These are phyloP conservation scores for Podaxis rugospora DNA, from an alignment of 768 basidiomycete genomes.

Conservation along the genomic window DNA sequence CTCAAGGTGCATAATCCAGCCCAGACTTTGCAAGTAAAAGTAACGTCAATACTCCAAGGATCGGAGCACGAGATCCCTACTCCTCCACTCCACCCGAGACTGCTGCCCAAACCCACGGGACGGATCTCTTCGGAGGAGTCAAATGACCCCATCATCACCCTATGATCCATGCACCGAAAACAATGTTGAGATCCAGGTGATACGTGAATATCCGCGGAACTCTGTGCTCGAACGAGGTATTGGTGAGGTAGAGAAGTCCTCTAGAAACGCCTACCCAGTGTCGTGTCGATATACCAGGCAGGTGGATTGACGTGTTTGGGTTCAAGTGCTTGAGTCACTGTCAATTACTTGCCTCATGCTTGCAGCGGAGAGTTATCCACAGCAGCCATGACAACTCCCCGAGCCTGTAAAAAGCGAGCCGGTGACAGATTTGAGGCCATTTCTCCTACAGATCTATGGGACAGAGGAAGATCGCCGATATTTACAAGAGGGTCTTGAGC, in stretches of 20 bases:
- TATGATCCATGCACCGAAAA: neutral
- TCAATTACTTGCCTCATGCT: neutral
- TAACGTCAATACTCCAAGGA: neutral
- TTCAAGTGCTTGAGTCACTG: neutral
- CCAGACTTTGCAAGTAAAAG: neutral
- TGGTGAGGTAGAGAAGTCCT: neutral
- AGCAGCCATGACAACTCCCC: neutral
- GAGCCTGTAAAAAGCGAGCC: neutral
- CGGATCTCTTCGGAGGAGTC: neutral
- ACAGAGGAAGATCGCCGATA: neutral
- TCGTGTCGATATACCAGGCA: neutral
- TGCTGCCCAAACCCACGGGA: neutral
- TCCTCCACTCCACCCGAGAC: neutral
- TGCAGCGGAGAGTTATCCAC: neutral
- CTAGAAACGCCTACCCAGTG: neutral
- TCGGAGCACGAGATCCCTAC: neutral
- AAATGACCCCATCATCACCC: neutral
- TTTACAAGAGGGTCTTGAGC: conserved; percentile 3
- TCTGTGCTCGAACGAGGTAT: neutral
- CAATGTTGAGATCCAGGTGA: neutral
- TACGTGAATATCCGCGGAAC: neutral
- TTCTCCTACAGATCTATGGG: conserved; percentile 3
- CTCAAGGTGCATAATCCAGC: too few relatives aligned
- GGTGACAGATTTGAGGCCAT: neutral
- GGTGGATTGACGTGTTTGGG: neutral